Evolutionary conservation across 164 flowering plant genomes (phyloP).

Genomic region (Nelumbo lutea): DNA sequence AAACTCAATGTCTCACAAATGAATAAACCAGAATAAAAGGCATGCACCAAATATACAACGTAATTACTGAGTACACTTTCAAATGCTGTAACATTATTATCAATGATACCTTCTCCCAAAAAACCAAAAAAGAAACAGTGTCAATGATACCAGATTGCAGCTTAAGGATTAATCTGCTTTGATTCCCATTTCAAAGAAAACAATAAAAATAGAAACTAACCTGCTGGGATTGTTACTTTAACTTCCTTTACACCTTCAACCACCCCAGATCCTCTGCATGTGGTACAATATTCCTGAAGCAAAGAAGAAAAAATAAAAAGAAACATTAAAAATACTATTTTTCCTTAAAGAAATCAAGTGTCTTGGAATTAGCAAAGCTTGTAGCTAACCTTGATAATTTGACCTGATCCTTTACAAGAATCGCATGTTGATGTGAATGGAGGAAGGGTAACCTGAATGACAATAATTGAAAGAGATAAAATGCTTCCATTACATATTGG

Average conservation of each 20-base stretch:
- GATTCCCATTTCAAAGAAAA: not conserved
- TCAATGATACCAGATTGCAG: no score
- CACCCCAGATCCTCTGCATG: constrained; percentile 69
- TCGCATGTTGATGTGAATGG: constrained; percentile 85
- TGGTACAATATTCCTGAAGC: constrained; percentile 53
- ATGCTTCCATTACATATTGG: not conserved
- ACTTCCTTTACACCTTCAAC: constrained; percentile 67
- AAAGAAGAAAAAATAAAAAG: constrained; percentile 10
- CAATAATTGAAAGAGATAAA: constrained; percentile 1
- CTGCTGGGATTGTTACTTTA: constrained; percentile 75
- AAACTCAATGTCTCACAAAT: no score
- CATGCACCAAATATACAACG: no score
- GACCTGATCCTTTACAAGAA: constrained; percentile 73
- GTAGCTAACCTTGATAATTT: constrained; percentile 50
- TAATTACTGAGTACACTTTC: no score
- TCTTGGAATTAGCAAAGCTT: not conserved
- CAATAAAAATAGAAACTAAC: constrained; percentile 31
- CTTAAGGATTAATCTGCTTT: no score
- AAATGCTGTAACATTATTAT: not conserved
- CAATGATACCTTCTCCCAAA: not conserved
- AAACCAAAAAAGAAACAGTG: no score
- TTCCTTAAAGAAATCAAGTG: constrained; percentile 5
- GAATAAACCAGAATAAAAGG: no score
- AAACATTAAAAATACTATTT: not conserved
- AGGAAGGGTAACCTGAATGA: constrained; percentile 69